Conservation (phyloP, 2,329 filamentous ascomycete species). For the Ilyonectria robusta region DNA sequence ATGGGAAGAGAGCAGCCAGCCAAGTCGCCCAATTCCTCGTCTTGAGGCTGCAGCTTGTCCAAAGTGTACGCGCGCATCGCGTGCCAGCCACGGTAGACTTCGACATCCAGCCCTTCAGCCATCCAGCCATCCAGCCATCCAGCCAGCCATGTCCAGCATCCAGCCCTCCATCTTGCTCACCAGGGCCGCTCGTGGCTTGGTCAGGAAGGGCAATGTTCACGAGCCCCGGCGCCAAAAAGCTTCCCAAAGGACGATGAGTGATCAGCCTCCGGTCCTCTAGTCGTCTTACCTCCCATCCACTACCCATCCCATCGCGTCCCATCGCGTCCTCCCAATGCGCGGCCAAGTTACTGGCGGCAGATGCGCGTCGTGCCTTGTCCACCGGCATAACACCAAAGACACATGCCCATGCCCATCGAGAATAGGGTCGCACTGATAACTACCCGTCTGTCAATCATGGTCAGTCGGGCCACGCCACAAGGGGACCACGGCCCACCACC, state of each 20-base stretch:
- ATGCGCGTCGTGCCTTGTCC: constrained; percentile 39
- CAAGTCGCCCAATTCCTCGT: neutral
- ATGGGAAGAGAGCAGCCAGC: constrained; percentile 1
- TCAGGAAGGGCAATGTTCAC: constrained; percentile 41
- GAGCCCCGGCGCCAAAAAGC: constrained; percentile 42
- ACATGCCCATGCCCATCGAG: constrained; percentile 18
- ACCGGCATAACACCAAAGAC: constrained; percentile 3
- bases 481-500: constrained; percentile 20
- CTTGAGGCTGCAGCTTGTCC: neutral
- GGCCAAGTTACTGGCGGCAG: constrained; percentile 39
- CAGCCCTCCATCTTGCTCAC: constrained; percentile 31
- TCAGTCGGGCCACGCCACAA: constrained; percentile 29
- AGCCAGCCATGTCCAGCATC: constrained; percentile 13
- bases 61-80: constrained; percentile 6
- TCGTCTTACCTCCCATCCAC: neutral
- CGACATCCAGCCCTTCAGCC: constrained; percentile 1
- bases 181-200: constrained; percentile 43
- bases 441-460: constrained; percentile 29
- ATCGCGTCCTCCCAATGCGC: constrained; percentile 5
- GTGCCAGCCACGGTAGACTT: constrained; percentile 13
- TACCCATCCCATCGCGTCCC: constrained; percentile 11
- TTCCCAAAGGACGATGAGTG: constrained; percentile 31
- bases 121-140: neutral
- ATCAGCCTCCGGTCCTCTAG: constrained; percentile 32
- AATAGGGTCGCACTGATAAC: constrained; percentile 23